phyloP scores from a whole-genome alignment of 2,329 filamentous ascomycete genomes.

The Thielaviopsis musarum region DNA sequence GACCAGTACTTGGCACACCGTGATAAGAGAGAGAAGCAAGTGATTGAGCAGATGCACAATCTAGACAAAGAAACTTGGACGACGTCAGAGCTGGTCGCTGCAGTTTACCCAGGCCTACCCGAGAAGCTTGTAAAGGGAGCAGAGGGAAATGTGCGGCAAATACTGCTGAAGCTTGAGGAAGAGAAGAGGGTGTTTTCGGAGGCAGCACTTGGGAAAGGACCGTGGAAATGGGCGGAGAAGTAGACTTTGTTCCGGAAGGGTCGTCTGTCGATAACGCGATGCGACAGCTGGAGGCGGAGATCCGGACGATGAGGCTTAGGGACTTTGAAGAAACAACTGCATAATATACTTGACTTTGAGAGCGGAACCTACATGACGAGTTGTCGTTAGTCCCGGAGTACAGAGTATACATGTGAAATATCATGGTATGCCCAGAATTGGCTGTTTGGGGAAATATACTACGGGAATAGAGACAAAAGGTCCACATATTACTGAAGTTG shows the following conservation, averaged over 20 bases:
- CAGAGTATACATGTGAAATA: no score
- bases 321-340: neutral
- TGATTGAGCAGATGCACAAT: constrained; percentile 41
- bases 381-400: no score
- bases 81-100: constrained; percentile 67
- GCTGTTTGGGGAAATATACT: no score
- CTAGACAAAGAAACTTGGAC: constrained; percentile 35
- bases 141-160: constrained; percentile 56
- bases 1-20: constrained; percentile 72
- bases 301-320: neutral
- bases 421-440: no score
- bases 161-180: constrained; percentile 58
- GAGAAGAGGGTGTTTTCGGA: constrained; percentile 48
- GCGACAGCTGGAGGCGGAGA: neutral
- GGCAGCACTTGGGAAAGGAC: neutral
- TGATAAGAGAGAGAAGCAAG: constrained; percentile 61
- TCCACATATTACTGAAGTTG: no score
- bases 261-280: neutral
- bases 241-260: constrained; percentile 14
- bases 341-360: neutral
- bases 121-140: constrained; percentile 61
- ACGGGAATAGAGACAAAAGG: no score
- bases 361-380: neutral
- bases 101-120: constrained; percentile 69
- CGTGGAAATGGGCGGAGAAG: neutral